Evolutionary conservation across 805 yeast species (phyloP).

Genomic region (Saccharomycopsis sp.): DNA sequence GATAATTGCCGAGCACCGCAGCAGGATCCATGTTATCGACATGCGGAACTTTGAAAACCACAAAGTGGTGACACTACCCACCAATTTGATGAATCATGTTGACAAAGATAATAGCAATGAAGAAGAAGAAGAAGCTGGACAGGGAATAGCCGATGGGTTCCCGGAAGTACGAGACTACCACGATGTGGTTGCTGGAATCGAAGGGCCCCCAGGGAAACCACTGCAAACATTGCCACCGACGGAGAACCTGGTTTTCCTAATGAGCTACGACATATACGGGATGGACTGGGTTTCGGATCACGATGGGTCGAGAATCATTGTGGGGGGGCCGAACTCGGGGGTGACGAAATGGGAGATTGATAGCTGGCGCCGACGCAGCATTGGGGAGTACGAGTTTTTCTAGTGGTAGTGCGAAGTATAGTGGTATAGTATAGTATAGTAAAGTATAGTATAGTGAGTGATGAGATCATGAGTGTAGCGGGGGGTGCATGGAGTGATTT

Average conservation of each 20-base stretch:
- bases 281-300: conserved; percentile 46
- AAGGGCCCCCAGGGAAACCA: not conserved
- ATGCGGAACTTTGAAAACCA: conserved; percentile 64
- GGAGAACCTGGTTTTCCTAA: not conserved
- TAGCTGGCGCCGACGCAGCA: conserved; percentile 51
- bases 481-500: too few species aligned
- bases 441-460: too few species aligned
- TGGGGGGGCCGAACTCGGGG: conserved; percentile 56
- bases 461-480: too few species aligned
- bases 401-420: too few species aligned
- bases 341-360: conserved; percentile 63
- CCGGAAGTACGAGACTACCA: conserved; percentile 25
- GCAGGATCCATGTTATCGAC: conserved; percentile 79
- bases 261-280: conserved; percentile 46
- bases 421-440: too few species aligned
- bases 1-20: conserved; percentile 74
- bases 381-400: conserved; percentile 22
- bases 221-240: conserved; percentile 1
- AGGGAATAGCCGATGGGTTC: too few species aligned
- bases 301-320: conserved; percentile 43
- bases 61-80: conserved; percentile 65
- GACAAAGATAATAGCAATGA: too few species aligned
- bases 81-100: conserved; percentile 22
- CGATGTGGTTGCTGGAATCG: conserved; percentile 19
- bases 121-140: too few species aligned